Evolutionary conservation across 768 basidiomycete species (phyloP), one percentile per base, ranked within the genome.

Genomic region (Lyophyllum decastes): DNA sequence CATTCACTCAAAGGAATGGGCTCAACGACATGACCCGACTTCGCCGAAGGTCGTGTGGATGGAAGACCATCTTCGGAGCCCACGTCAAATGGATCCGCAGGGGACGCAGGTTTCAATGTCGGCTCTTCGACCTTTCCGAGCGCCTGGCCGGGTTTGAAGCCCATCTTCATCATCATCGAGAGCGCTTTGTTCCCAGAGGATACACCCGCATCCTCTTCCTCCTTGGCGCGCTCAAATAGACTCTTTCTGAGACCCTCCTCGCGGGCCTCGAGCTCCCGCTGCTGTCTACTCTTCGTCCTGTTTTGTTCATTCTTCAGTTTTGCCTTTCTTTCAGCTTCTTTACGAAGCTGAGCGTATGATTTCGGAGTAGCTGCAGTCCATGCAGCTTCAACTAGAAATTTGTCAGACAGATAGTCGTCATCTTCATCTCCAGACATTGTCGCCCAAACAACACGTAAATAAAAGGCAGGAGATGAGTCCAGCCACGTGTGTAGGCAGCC

Each of bases 81-180:
- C 11, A 50, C 40, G 55, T 52, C 46, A 2, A 38, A 41, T 14
- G 45, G 26, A 35, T 34, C 46, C n/a, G 43, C 33, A 16, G 49
- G 35, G n/a, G 58, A 43, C 25, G 44, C 33, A 35, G 44, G 51
- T 33, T 53, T 41, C 40, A 19, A 11, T n/a, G n/a, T 46, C 24
- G 61, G 60, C 26, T 70, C 66, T 10, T 74, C 73, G 9, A 69
- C 52, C 66, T 73, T 78, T 17, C 92, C 92, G 26, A 94, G 78
- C 14, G 90, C 79, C 69, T 93, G 85, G 16, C 93, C 93, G 2
- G 90, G 86, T 73, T 88, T 89, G 76, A 92, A 95, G 0, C 93
- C 93, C 93, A 94, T 94, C 75, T 90, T 94, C 82, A 90, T 85
- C 93, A 95, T 95, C 77, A 95, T 94, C 16, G 83, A 81, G 53